phyloP scores from a whole-genome alignment of 495 filamentous ascomycete genomes.

The Hyaloscypha finlandica region DNA sequence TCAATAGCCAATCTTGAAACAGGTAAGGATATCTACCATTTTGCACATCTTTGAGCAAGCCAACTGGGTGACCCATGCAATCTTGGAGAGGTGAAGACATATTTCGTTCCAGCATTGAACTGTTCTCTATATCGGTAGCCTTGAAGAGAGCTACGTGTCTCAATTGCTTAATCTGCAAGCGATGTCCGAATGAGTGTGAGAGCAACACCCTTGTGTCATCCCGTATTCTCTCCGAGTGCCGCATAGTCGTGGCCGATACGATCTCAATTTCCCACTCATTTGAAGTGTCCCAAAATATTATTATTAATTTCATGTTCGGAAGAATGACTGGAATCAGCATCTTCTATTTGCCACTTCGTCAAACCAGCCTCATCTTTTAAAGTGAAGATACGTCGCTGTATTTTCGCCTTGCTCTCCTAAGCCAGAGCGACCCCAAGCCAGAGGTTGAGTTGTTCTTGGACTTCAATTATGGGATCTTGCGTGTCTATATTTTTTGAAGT shows the following conservation, averaged over 20 bases:
- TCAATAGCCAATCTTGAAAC: slow-evolving; percentile 8
- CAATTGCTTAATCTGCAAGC: slow-evolving; percentile 9
- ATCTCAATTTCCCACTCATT: slow-evolving; percentile 15
- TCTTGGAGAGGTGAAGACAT: not conserved
- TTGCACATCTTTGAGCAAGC: slow-evolving; percentile 12
- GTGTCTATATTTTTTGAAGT: slow-evolving; percentile 2
- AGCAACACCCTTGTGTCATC: slow-evolving; percentile 10
- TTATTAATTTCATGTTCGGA: slow-evolving; percentile 43
- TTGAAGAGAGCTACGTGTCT: slow-evolving; percentile 13
- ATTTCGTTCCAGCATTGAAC: not conserved
- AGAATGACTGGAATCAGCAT: slow-evolving; percentile 42
- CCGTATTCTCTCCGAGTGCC: not conserved
- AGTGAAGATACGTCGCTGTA: slow-evolving; percentile 13
- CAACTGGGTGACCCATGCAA: not conserved
- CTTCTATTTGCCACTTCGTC: slow-evolving; percentile 5
- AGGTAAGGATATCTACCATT: slow-evolving; percentile 9
- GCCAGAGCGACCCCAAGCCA: slow-evolving; percentile 60
- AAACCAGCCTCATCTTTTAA: slow-evolving; percentile 13
- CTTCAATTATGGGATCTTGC: slow-evolving; percentile 41
- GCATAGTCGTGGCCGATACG: slow-evolving; percentile 3
- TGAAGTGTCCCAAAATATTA: slow-evolving; percentile 48
- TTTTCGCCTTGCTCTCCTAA: slow-evolving; percentile 9
- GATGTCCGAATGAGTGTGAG: slow-evolving; percentile 13
- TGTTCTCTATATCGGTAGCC: slow-evolving; percentile 1
- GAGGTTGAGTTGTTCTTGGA: slow-evolving; percentile 60